phyloP scores from a whole-genome alignment of 2,329 filamentous ascomycete genomes.

The Lasiodiplodia citricola region DNA sequence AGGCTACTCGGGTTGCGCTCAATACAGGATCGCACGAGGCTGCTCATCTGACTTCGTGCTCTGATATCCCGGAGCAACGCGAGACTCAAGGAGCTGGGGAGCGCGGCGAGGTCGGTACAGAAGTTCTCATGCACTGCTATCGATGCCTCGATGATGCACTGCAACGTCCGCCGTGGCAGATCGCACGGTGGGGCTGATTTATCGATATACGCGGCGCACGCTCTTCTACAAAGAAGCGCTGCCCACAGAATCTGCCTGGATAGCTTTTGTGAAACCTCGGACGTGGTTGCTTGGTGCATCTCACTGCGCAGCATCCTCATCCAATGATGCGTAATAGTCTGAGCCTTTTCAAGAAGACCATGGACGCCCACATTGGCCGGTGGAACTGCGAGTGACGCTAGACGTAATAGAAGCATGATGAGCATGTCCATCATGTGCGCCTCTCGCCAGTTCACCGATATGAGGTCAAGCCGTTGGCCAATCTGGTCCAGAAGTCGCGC shows the following conservation, averaged over 20 bases:
- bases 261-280: constrained; percentile 44
- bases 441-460: constrained; percentile 66
- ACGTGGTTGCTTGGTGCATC: constrained; percentile 46
- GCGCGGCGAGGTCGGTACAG: constrained; percentile 40
- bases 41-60: constrained; percentile 46
- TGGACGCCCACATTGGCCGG: constrained; percentile 29
- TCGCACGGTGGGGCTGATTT: not conserved
- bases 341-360: constrained; percentile 46
- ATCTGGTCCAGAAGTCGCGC: constrained; percentile 55
- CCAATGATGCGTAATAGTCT: constrained; percentile 58
- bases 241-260: constrained; percentile 59
- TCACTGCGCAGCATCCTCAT: constrained; percentile 55
- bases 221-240: constrained; percentile 61
- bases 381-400: constrained; percentile 58
- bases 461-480: constrained; percentile 48
- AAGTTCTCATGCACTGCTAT: constrained; percentile 56
- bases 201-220: constrained; percentile 39
- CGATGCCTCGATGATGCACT: constrained; percentile 46
- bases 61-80: constrained; percentile 56
- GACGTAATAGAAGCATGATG: constrained; percentile 56
- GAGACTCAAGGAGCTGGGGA: constrained; percentile 44
- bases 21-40: constrained; percentile 41
- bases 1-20: constrained; percentile 43
- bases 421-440: constrained; percentile 62
- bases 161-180: constrained; percentile 28